Percentiles rank a stretch among this genome's conserved stretches.
These are phyloP conservation scores for Sphagnum tenellum DNA, from an alignment of 225 moss, liverwort and hornwort genomes.

Conservation along the genomic window DNA sequence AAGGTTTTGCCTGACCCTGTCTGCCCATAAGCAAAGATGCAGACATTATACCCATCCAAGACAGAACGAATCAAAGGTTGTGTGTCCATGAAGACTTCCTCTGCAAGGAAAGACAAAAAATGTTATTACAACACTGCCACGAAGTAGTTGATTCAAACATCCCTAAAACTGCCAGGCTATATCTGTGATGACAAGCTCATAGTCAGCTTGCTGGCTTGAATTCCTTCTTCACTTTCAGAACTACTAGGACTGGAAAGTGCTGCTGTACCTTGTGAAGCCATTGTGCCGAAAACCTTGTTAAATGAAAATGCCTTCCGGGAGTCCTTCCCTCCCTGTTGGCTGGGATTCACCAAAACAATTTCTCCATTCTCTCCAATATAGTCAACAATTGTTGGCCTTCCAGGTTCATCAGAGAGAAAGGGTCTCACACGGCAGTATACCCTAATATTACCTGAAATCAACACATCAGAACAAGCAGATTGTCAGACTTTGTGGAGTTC, in stretches of 20 bases:
- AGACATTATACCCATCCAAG: conserved; percentile 88
- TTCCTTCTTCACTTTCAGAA: too few species aligned
- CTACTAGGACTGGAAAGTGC: too few species aligned
- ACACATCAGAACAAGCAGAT: too few species aligned
- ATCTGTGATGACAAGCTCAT: too few species aligned
- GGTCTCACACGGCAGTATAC: conserved; percentile 59
- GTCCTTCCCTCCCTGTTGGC: conserved; percentile 45
- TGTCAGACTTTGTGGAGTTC: too few species aligned
- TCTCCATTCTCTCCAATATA: conserved; percentile 59
- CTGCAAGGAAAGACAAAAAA: conserved; percentile 11
- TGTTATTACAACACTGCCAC: not conserved
- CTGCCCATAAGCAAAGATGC: conserved; percentile 95
- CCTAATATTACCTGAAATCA: conserved; percentile 36
- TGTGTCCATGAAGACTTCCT: conserved; percentile 82
- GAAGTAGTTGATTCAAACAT: too few species aligned
- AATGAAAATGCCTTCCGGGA: conserved; percentile 46
- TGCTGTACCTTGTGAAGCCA: conserved; percentile 36
- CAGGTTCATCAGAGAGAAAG: conserved; percentile 34
- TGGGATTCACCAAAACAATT: conserved; percentile 35
- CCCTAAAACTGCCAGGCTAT: too few species aligned
- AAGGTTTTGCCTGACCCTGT: conserved; percentile 88
- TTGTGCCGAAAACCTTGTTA: conserved; percentile 44
- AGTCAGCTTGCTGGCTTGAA: too few species aligned
- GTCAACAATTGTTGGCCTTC: conserved; percentile 48
- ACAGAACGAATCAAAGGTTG: conserved; percentile 92